Evolutionary conservation across 805 yeast species (phyloP), one percentile per base, ranked within the genome.

Genomic region (Pichia occidentalis): DNA sequence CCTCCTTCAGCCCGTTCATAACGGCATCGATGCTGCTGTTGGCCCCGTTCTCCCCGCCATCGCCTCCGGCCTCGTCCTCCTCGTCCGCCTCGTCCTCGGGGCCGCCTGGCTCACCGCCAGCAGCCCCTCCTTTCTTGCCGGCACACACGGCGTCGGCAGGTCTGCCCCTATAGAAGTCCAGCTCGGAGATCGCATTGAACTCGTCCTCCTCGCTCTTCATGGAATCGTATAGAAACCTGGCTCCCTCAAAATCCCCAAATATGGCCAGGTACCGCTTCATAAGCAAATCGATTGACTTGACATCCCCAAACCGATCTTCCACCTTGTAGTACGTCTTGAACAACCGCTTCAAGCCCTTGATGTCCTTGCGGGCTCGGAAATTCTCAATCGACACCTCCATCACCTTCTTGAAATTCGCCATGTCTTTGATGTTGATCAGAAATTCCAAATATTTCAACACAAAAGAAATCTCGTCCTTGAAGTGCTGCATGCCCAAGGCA

Each of bases 311-410:
- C 37, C 70, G 71, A 2, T 81, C 67, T 45, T 88, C 94, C 53
- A 79, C 80, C 34, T 70, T 64, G 33, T 84, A 70, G 60, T 81
- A 84, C 31, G 69, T 63, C 37, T 73, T 73, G 49, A 70, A 77
- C 26, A 82, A 62, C 27, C 61, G 62, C 37, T 68, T 63, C 44
- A 75, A 51, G 37, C 65, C 63, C 2, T 55, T 54, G 10, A 22
- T 8, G 9, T 31, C 33, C 13, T 52, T 57, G n/a, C 57, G 61
- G 1, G 61, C 57, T 27, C 63, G 66, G 42, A 77, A 60, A 30
- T 71, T 76, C 8, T 80, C 74, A 8, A 82, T 67, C 0, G 87
- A 77, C 4, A 82, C 71, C 57, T 92, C 97, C 55, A 90, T 81
- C 25, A 86, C 67, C 7, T 86, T 84, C 49, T 90, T 80, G 13